These are phyloP conservation scores for Lentinula raphanica DNA, from an alignment of 768 basidiomycete genomes.

Conservation along the genomic window DNA sequence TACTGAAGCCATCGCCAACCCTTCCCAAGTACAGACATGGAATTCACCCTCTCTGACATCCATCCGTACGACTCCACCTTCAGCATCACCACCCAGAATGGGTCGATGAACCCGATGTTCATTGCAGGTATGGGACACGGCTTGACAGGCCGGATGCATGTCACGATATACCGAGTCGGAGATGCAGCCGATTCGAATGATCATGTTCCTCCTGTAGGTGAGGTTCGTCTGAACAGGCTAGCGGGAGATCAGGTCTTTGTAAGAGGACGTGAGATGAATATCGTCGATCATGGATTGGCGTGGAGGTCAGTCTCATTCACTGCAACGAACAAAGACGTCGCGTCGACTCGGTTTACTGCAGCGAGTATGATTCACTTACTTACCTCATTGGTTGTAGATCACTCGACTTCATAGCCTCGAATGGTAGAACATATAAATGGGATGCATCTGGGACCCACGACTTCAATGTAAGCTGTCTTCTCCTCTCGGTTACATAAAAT, in stretches of 20 bases:
- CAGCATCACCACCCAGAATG: not conserved
- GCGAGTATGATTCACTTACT: not conserved
- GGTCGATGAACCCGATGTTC: not conserved
- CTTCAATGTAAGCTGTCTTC: too few relatives aligned
- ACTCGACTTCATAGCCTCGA: not conserved
- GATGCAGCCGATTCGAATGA: not conserved
- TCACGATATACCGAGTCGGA: not conserved
- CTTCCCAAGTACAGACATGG: too few relatives aligned
- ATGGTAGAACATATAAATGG: not conserved
- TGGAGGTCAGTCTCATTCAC: not conserved
- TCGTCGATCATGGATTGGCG: not conserved
- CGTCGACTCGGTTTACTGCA: too few relatives aligned
- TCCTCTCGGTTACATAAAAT: too few relatives aligned
- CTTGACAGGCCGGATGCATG: not conserved
- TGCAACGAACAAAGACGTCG: too few relatives aligned
- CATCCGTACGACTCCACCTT: not conserved
- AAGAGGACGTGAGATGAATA: not conserved
- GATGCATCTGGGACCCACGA: not conserved
- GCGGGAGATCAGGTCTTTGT: not conserved
- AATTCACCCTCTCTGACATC: not conserved
- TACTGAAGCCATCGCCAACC: too few relatives aligned
- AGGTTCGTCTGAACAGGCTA: not conserved
- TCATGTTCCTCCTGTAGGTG: not conserved
- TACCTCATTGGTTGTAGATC: not conserved
- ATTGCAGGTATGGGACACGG: not conserved